phyloP scores from a whole-genome alignment of 2,329 filamentous ascomycete species.

The Didymella arachidicola region DNA sequence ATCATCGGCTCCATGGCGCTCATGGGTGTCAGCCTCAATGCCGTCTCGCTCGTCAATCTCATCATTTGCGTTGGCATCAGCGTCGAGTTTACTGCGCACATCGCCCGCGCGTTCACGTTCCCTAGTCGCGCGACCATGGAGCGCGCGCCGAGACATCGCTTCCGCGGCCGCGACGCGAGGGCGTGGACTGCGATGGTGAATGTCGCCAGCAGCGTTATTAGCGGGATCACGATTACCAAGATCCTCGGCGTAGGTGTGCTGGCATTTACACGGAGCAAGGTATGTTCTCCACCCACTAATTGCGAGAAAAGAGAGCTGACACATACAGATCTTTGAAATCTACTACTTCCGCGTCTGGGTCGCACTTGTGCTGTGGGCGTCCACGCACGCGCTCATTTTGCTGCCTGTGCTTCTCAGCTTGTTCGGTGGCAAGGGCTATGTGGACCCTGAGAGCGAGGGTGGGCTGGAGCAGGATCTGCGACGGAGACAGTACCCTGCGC shows the following conservation, averaged over 20 bases:
- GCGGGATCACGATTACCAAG: conserved; percentile 95
- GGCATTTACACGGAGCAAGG: conserved; percentile 90
- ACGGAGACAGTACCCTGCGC: conserved; percentile 76
- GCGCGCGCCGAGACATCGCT: conserved; percentile 72
- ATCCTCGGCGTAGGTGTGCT: conserved; percentile 89
- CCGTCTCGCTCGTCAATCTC: conserved; percentile 92
- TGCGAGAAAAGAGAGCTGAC: not conserved
- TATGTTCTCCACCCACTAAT: conserved; percentile 22
- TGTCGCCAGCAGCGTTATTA: conserved; percentile 93
- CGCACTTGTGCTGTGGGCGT: conserved; percentile 87
- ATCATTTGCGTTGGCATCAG: conserved; percentile 97
- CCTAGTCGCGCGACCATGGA: conserved; percentile 84
- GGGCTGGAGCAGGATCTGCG: conserved; percentile 90
- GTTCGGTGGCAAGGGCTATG: conserved; percentile 82
- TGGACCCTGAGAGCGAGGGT: conserved; percentile 85
- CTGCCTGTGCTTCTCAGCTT: conserved; percentile 88
- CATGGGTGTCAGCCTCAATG: conserved; percentile 87
- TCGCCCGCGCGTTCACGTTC: conserved; percentile 95
- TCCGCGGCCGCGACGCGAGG: conserved; percentile 82
- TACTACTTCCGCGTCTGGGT: conserved; percentile 99
- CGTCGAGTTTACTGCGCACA: conserved; percentile 97
- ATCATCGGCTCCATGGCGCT: conserved; percentile 96
- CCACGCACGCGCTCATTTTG: conserved; percentile 87
- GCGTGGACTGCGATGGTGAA: conserved; percentile 95
- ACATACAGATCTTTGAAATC: conserved; percentile 87